Percentiles rank a stretch among this genome's conserved stretches.
phyloP scores from a whole-genome alignment of 352 stramenopile species.

The Pythium oligandrum region DNA sequence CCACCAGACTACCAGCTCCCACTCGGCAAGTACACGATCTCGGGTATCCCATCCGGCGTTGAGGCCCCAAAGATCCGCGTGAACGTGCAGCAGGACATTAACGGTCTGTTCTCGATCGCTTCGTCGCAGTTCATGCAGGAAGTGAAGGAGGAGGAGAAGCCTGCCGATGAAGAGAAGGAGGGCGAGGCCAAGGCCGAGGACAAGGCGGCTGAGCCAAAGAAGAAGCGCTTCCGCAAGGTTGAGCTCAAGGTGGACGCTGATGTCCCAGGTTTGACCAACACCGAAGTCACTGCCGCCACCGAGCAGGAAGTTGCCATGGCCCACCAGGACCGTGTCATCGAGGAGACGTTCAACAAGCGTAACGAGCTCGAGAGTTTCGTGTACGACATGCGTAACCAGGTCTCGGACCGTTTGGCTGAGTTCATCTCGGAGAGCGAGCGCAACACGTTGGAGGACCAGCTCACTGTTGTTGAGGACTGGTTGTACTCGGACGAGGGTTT shows the following conservation, averaged over 20 bases:
- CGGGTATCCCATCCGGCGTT: slow-evolving; percentile 63
- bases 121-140: slow-evolving; percentile 98
- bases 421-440: slow-evolving; percentile 92
- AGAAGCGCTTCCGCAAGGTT: slow-evolving; percentile 95
- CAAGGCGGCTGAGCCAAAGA: slow-evolving; percentile 79
- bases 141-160: slow-evolving; percentile 87
- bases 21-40: slow-evolving; percentile 93
- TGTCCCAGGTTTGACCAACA: slow-evolving; percentile 48
- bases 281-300: slow-evolving; percentile 58
- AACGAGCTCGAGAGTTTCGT: slow-evolving; percentile 99
- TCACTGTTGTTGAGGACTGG: slow-evolving; percentile 96
- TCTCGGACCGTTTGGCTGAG: slow-evolving; percentile 74
- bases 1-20: slow-evolving; percentile 63
- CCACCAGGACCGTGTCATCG: slow-evolving; percentile 93
- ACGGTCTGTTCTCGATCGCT: slow-evolving; percentile 93
- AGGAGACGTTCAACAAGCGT: slow-evolving; percentile 97
- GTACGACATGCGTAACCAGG: slow-evolving; percentile 98
- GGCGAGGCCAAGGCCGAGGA: slow-evolving; percentile 48
- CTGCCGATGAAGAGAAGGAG: slow-evolving; percentile 54
- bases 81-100: slow-evolving; percentile 97
- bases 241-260: slow-evolving; percentile 69
- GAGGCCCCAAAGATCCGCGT: slow-evolving; percentile 93
- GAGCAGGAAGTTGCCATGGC: slow-evolving; percentile 95
- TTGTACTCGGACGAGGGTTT: slow-evolving; percentile 99
- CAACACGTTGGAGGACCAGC: slow-evolving; percentile 76